Conservation (phyloP, 805 yeast species). For the Ascoidea asiatica region DNA sequence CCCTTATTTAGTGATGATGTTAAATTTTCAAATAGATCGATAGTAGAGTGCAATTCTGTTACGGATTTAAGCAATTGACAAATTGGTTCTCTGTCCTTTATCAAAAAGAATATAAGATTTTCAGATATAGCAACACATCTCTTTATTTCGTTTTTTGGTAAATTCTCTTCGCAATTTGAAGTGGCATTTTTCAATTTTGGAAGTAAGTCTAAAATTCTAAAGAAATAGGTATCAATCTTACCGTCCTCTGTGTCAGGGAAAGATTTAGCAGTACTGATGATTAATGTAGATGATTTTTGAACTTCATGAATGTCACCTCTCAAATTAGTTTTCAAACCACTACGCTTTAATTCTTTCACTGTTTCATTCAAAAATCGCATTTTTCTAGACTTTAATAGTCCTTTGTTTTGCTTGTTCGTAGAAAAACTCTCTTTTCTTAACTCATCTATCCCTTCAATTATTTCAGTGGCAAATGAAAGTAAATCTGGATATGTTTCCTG, state of each 20-base stretch:
- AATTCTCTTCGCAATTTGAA: slow-evolving; percentile 49
- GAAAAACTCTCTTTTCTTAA: slow-evolving; percentile 51
- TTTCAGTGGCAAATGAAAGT: slow-evolving; percentile 37
- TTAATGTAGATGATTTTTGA: slow-evolving; percentile 48
- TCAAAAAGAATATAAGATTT: slow-evolving; percentile 45
- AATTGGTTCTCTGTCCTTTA: slow-evolving; percentile 38
- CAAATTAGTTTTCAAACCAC: slow-evolving; percentile 61
- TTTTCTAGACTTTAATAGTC: slow-evolving; percentile 62
- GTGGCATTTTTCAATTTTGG: slow-evolving; percentile 67
- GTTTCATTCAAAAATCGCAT: slow-evolving; percentile 65
- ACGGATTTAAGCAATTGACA: slow-evolving; percentile 7
- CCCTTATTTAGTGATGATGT: slow-evolving; percentile 4
- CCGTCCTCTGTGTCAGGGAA: slow-evolving; percentile 26
- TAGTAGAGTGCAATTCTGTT: slow-evolving; percentile 10
- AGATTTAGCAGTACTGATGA: slow-evolving; percentile 41
- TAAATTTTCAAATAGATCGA: slow-evolving; percentile 8
- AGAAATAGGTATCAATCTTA: slow-evolving; percentile 39
- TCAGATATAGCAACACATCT: slow-evolving; percentile 70
- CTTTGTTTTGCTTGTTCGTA: slow-evolving; percentile 72
- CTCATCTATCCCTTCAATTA: slow-evolving; percentile 42
- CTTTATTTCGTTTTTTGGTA: slow-evolving; percentile 60
- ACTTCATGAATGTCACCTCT: slow-evolving; percentile 51
- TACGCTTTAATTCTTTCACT: slow-evolving; percentile 54
- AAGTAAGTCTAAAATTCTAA: slow-evolving; percentile 59
- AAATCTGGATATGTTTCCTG: slow-evolving; percentile 32